Base-by-base conservation (phyloP, 257 asterid species). In the Solanum chiquidenum region DNA sequence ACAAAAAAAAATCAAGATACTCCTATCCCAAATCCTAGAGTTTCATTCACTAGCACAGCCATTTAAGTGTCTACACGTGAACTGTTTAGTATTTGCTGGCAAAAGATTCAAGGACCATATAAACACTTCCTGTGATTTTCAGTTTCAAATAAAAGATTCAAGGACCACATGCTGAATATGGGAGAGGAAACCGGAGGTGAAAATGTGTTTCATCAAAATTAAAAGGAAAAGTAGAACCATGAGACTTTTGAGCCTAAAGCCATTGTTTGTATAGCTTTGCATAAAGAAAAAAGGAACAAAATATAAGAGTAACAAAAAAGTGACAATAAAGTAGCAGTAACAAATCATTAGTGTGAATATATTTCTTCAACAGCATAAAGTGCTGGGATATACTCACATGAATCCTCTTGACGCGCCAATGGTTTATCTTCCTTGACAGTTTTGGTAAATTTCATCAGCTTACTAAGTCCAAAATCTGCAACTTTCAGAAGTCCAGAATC, bases 401-500 rank as follows among this genome's bases (percentile, higher is more conserved):
- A 93, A 87, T 94, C 92, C 89, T 93, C 95, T 74, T 94, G 93
- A 87, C 83, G 74, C 49, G 90, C 86, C 71, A 88, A 71, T 44
- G 95, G 93, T 87, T 85, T 92, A 87, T 91, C 97, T 92, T 95
- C 98, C 91, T 91, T 94, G 21, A 94, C 76, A 87, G 95, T 85
- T 87, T 91, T 92, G 87, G 97, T 88, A 88, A 93, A 95, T 88
- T 84, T 89, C 88, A 95, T 87, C 87, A 94, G 92, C 92, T 95
- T 94, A 93, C 98, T 95, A 73, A 95, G 89, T 91, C 98, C 98
- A 87, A 95, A 95, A 89, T 95, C 98, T 83, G 98, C 98, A 91
- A 95, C 98, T 93, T 95, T 95, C 90, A 95, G 94, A 93, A 93
- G 98, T 44, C 98, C 98, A 91, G 97, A 94, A 91, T 94, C 98